Percentiles rank a stretch among this genome's conserved stretches.
These are phyloP conservation scores for Otatea glauca DNA, from an alignment of 176 grass and related monocot genomes.

Conservation along the genomic window DNA sequence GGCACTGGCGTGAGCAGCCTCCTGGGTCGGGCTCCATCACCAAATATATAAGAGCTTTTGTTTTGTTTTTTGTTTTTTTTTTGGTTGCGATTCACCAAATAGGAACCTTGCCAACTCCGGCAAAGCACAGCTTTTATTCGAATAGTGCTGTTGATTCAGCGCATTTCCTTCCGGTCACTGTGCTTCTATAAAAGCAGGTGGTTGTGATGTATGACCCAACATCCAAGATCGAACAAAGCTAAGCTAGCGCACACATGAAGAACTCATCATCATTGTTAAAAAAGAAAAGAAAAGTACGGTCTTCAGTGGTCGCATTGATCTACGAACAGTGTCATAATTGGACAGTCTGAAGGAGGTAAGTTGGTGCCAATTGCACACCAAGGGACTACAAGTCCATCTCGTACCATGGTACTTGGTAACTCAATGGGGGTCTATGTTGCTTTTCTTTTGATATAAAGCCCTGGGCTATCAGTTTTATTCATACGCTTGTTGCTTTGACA, in stretches of 20 bases:
- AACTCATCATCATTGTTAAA: background rate
- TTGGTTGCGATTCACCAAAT: background rate
- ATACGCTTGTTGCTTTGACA: background rate
- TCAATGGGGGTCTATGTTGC: background rate
- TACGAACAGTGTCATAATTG: slow-evolving; percentile 8
- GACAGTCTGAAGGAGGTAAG: background rate
- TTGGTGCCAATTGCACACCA: background rate
- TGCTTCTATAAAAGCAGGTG: slow-evolving; percentile 1
- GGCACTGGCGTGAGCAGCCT: too few relatives aligned
- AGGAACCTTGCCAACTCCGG: slow-evolving; percentile 13
- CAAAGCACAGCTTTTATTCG: slow-evolving; percentile 25
- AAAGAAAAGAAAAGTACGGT: background rate
- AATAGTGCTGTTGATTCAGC: slow-evolving; percentile 7
- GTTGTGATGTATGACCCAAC: slow-evolving; percentile 29
- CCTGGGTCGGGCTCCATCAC: background rate
- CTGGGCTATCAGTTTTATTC: background rate
- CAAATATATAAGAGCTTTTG: background rate
- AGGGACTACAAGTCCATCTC: background rate
- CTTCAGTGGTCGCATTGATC: slow-evolving; percentile 6
- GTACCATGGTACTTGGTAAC: background rate
- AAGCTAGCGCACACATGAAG: background rate
- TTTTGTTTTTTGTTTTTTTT: too few relatives aligned
- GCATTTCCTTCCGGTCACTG: slow-evolving; percentile 21
- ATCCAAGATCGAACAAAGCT: background rate
- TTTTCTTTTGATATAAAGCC: background rate